Base-by-base conservation (phyloP, 441 rosid species). In the Corymbia citriodora region DNA sequence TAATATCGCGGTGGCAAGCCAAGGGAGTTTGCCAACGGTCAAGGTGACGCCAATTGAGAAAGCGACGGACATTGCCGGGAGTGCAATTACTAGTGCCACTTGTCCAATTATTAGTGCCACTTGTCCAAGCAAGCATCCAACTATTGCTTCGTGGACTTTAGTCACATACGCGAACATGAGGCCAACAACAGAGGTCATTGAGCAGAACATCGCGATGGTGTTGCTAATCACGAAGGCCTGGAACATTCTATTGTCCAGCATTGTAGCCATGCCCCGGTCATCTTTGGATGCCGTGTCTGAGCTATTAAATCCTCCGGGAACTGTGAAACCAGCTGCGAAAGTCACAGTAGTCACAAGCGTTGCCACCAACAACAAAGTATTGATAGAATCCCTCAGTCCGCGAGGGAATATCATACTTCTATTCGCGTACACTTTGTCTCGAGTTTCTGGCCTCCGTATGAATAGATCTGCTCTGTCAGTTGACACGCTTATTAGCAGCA, bases 101-200 rank as follows among this genome's bases (percentile, higher is more conserved):
- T 0, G 2, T 33, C 25, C 17, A 21, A 17, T 10, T 72, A 4
- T 4, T 19, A 70, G 81, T 6, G 7, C 48, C 25, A 33, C 2
- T 2, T 0, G 2, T 33, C 25, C 17, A 21, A 17, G 4, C 2
- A 9, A 7, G 19, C 8, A 33, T 70, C 5, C 81, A 33, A 1
- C 4, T 9, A 8, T 5, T 3, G 81, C 23, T 5, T 0, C 0
- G 48, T 9, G 0, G 25, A 9, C 0, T 0, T 70, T 27, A 1
- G 1, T 5, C 6, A 9, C 0, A 13, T 33, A 12, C 4, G 48
- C 2, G 2, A 9, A 9, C 15, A 72, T 36, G 49, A 72, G 11
- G 27, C 0, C 21, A 40, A 72, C 3, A 15, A 31, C 45, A 7
- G 23, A 10, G 23, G 9, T 10, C 79, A 68, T 17, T 4, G 79